Evolutionary conservation across 202 grass and related monocot species (phyloP), one percentile per base, ranked within the genome.

Genomic region (Setaria italica): DNA sequence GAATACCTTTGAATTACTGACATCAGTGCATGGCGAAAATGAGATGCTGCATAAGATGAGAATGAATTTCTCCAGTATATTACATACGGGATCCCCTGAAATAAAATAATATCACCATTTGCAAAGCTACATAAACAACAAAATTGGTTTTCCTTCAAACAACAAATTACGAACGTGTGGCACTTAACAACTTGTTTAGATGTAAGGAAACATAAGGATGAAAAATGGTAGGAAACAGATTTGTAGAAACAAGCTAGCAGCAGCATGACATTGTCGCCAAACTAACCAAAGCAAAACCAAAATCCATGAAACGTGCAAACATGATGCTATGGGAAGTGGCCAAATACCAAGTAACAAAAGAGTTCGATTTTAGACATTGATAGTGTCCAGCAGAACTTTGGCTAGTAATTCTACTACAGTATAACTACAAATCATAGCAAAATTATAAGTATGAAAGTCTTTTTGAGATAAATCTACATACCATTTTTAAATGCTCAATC

Each of bases 31-130:
- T 97, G 90, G 76, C 89, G 85, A 91, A 99, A 99, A 82, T 99
- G 97, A 83, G 97, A 96, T 75, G 94, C 94, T 50, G 94, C 84
- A 88, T 94, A 97, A 43, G 92, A 91, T 62, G 90, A 92, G 88
- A 96, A 97, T 76, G 91, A 81, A 87, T 92, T 97, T 88, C 91
- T 91, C 97, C 97, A 99, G 85, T 96, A 99, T 91, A 99, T 99
- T 42, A 99, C 94, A 35, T 99, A 99, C 37, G 97, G 97, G 41
- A 93, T 88, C 67, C 97, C 97, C 97, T 99, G 81, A 90, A 92
- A 84, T 65, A 56, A 65, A 79, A 78, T 7, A 74, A 82, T 58
- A 72, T 20, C 78, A 56, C 55, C 39, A 39, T 57, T 43, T 85
- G 43, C n/a, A 3, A 90, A 79, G 53, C 66, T 77, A 29, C 62